phyloP scores from a whole-genome alignment of 2,329 filamentous ascomycete genomes.

The Paecilomyces sp. region DNA sequence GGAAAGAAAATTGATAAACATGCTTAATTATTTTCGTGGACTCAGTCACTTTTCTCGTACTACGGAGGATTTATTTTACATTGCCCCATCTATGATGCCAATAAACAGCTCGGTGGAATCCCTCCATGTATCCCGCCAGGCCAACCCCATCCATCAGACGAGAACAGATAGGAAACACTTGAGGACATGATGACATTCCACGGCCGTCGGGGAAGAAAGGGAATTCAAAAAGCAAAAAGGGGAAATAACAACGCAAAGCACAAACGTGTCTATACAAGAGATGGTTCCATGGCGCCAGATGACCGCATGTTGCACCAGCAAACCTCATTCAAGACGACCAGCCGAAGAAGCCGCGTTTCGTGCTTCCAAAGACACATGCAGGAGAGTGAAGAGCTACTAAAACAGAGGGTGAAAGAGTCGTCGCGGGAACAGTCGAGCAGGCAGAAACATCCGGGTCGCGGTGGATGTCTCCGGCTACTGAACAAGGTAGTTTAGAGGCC shows the following conservation, averaged over 20 bases:
- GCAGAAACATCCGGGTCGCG: conserved; percentile 3
- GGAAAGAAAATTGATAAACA: neutral
- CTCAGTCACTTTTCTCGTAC: neutral
- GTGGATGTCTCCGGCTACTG: neutral
- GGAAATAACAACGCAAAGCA: conserved; percentile 9
- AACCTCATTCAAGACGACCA: conserved; percentile 22
- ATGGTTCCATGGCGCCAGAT: conserved; percentile 31
- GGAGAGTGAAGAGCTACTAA: conserved; percentile 38
- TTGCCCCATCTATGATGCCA: conserved; percentile 33
- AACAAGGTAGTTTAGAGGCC: conserved; percentile 4
- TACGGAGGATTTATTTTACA: conserved; percentile 24
- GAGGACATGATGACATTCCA: neutral
- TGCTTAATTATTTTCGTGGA: neutral
- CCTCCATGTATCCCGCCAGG: conserved; percentile 20
- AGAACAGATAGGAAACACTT: conserved; percentile 1
- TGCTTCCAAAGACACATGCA: conserved; percentile 23
- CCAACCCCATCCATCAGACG: conserved; percentile 16
- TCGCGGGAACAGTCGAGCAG: conserved; percentile 17
- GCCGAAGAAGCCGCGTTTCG: conserved; percentile 24
- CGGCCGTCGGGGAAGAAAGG: neutral
- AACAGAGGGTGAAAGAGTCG: conserved; percentile 28
- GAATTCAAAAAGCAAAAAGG: conserved; percentile 12
- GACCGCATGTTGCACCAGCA: conserved; percentile 26
- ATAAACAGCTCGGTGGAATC: conserved; percentile 20
- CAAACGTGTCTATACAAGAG: conserved; percentile 32